Percentiles rank a stretch among this genome's conserved stretches.
Evolutionary conservation across 495 filamentous ascomycete genomes (phyloP).

Genomic region (Aspergillus panamensis): DNA sequence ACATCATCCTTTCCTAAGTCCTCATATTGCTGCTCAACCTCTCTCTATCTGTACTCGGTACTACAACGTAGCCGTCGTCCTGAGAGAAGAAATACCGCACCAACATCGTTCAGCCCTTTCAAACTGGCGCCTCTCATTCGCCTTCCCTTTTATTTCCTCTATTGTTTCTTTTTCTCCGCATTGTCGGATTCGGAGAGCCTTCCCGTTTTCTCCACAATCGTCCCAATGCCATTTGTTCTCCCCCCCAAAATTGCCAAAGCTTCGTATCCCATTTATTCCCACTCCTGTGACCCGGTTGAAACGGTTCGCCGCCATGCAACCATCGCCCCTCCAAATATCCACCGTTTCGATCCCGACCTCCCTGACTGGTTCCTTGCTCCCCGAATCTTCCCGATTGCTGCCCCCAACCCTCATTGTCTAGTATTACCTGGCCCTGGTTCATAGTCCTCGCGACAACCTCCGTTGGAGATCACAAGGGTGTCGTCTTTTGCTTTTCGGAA

Average conservation of each 20-base stretch:
- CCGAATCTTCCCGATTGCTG: slow-evolving; percentile 45
- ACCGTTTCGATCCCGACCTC: slow-evolving; percentile 29
- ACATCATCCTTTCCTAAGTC: not conserved
- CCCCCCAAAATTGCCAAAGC: slow-evolving; percentile 32
- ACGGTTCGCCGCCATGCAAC: slow-evolving; percentile 42
- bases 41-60: slow-evolving; percentile 10
- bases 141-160: slow-evolving; percentile 3
- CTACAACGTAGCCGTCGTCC: slow-evolving; percentile 26
- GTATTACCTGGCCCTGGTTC: slow-evolving; percentile 29
- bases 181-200: slow-evolving; percentile 22
- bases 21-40: not conserved
- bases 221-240: slow-evolving; percentile 19
- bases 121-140: slow-evolving; percentile 11
- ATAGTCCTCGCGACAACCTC: slow-evolving; percentile 29
- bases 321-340: slow-evolving; percentile 28
- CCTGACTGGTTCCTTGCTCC: slow-evolving; percentile 30
- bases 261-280: slow-evolving; percentile 28
- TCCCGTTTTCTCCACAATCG: slow-evolving; percentile 23
- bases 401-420: slow-evolving; percentile 27
- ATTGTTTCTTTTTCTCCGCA: slow-evolving; percentile 23
- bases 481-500: slow-evolving; percentile 30
- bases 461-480: slow-evolving; percentile 23
- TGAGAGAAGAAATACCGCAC: slow-evolving; percentile 25
- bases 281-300: slow-evolving; percentile 28
- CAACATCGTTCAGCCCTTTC: slow-evolving; percentile 8